A percentile compares a stretch with the other conserved stretches of the same genome.
These are phyloP conservation scores for Limnomonas spitsbergensis DNA, from an alignment of 139 green algal genomes.

Conservation along the genomic window DNA sequence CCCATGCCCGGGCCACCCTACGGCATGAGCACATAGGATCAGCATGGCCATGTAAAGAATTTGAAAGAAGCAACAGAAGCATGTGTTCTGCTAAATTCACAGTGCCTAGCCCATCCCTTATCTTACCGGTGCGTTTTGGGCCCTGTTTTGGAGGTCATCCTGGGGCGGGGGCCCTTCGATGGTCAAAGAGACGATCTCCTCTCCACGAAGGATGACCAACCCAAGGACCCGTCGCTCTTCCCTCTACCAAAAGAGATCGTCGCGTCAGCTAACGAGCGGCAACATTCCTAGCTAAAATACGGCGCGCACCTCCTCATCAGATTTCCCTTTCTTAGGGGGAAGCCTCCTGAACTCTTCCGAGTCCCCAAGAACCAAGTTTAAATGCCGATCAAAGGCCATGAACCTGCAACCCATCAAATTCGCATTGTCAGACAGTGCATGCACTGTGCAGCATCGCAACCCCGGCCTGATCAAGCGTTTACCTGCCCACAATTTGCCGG, in stretches of 20 bases:
- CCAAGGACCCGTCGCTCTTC: conserved; percentile 91
- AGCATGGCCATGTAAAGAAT: too few species aligned
- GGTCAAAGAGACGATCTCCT: conserved; percentile 92
- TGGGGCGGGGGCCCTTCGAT: conserved; percentile 93
- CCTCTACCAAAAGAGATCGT: conserved; percentile 50
- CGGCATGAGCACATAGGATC: not conserved
- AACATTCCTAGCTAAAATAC: not conserved
- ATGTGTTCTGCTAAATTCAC: too few species aligned
- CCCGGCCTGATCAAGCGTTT: not conserved
- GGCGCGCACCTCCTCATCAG: conserved; percentile 70
- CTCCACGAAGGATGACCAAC: conserved; percentile 89
- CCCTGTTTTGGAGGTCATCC: conserved; percentile 59
- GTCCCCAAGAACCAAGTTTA: conserved; percentile 98
- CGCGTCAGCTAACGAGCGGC: not conserved
- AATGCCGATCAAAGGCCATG: conserved; percentile 98
- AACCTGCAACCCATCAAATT: conserved; percentile 66
- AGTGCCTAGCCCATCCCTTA: too few species aligned
- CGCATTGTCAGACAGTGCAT: not conserved
- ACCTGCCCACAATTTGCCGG: conserved; percentile 91
- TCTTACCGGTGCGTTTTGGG: conserved; percentile 50
- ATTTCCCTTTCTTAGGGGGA: conserved; percentile 87
- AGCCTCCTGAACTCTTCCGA: conserved; percentile 93
- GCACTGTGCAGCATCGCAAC: too few species aligned
- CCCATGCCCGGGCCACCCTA: conserved; percentile 77
- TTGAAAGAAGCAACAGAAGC: too few species aligned